phyloP scores from a whole-genome alignment of 345 rosid species.

The Excoecaria agallocha region DNA sequence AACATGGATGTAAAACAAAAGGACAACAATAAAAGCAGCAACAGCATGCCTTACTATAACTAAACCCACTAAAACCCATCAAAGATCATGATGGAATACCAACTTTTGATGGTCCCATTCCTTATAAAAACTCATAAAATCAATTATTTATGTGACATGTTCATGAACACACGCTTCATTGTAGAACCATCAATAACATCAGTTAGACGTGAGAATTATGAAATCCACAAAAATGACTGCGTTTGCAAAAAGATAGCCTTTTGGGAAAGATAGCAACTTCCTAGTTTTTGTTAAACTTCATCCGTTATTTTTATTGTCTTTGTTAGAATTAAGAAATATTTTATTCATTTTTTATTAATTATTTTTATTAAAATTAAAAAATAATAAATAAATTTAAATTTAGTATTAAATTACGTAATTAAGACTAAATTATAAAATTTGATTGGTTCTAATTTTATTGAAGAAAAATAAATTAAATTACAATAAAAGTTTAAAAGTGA shows the following conservation, averaged over 20 bases:
- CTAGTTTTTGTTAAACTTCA: background rate
- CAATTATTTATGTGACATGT: no score
- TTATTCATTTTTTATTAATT: no score
- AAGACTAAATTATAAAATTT: no score
- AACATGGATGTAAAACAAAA: background rate
- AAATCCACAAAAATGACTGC: constrained; percentile 4
- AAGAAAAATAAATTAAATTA: no score
- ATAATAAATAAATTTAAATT: no score
- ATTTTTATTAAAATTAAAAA: no score
- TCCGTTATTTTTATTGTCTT: no score
- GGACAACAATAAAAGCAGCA: background rate
- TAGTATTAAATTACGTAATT: no score
- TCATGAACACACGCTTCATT: background rate
- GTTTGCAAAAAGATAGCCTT: background rate
- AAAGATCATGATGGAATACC: constrained; percentile 2
- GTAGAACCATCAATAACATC: background rate
- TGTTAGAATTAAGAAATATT: no score
- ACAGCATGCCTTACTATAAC: background rate
- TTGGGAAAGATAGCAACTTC: background rate
- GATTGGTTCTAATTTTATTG: no score
- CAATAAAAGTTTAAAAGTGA: no score
- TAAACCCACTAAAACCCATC: constrained; percentile 10
- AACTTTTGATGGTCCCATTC: background rate
- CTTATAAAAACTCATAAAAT: background rate
- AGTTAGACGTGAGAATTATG: constrained; percentile 1